These are phyloP conservation scores for Malus hybrid DNA, from an alignment of 331 rosid species.

Conservation along the genomic window DNA sequence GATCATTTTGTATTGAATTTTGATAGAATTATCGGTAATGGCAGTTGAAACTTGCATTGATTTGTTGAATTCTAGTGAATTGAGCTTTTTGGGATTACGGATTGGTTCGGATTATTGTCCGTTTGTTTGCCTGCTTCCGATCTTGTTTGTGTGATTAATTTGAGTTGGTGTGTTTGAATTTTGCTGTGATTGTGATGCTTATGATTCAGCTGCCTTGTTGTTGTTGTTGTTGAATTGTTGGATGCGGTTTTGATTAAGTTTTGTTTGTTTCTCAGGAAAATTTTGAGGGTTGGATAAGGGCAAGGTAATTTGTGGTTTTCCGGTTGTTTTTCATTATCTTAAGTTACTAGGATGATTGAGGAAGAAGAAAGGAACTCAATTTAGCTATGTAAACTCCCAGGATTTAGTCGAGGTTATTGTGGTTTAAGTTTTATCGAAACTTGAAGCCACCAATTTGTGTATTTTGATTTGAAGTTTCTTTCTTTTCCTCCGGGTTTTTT, in stretches of 20 bases:
- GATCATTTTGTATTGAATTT: constrained; percentile 9
- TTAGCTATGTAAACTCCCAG: constrained; percentile 7
- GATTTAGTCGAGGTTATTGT: constrained; percentile 18
- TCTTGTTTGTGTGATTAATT: constrained; percentile 16
- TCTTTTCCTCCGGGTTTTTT: neutral
- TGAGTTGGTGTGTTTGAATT: constrained; percentile 20
- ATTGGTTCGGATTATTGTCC: constrained; percentile 10
- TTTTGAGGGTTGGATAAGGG: constrained; percentile 21
- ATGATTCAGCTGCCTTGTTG: constrained; percentile 13
- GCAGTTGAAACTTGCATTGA: constrained; percentile 8
- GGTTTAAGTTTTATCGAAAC: constrained; percentile 7
- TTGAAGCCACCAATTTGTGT: neutral
- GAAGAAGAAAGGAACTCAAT: neutral
- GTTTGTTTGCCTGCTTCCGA: constrained; percentile 21
- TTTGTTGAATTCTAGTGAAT: constrained; percentile 29
- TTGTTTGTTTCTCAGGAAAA: constrained; percentile 8
- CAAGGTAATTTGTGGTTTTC: constrained; percentile 17
- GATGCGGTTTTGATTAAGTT: constrained; percentile 9
- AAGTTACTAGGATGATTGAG: neutral
- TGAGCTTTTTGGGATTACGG: constrained; percentile 21
- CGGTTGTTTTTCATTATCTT: neutral
- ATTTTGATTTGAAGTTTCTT: constrained; percentile 8
- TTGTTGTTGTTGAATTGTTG: constrained; percentile 33
- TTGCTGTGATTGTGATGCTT: neutral
- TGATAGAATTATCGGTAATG: constrained; percentile 3